A percentile compares a stretch with the other conserved stretches of the same genome.
phyloP scores from a whole-genome alignment of 495 filamentous ascomycete species.

The Alectoria sarmentosa region DNA sequence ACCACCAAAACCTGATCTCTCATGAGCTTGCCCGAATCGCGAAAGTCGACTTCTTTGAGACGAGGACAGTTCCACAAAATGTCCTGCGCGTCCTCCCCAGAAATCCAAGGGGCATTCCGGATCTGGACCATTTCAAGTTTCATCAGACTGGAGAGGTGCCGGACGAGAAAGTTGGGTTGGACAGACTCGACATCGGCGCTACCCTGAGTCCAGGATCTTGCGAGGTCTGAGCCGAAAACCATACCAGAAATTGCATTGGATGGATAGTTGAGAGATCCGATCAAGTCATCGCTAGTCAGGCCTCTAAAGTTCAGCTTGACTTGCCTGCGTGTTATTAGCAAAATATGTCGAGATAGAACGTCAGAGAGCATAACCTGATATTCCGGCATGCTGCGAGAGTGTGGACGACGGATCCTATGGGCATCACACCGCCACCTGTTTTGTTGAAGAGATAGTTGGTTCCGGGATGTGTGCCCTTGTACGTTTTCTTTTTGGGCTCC shows the following conservation, averaged over 20 bases:
- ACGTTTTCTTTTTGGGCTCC: not conserved
- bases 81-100: not conserved
- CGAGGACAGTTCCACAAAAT: not conserved
- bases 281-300: not conserved
- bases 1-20: not conserved
- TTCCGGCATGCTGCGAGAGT: constrained; percentile 13
- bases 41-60: constrained; percentile 2
- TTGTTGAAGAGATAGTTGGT: not conserved
- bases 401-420: constrained; percentile 13
- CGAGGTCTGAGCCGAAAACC: constrained; percentile 14
- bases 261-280: constrained; percentile 2
- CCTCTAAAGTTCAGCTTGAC: not conserved
- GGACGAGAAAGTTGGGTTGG: not conserved
- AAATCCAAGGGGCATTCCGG: not conserved
- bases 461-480: constrained; percentile 2
- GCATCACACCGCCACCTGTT: not conserved
- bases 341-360: not conserved
- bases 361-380: constrained; percentile 5
- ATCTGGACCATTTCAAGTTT: constrained; percentile 4
- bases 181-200: constrained; percentile 9
- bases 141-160: not conserved
- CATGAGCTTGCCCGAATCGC: not conserved
- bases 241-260: not conserved
- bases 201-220: constrained; percentile 6
- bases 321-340: constrained; percentile 7